Evolutionary conservation across 2,329 filamentous ascomycete species (phyloP), one percentile per base, ranked within the genome.

Genomic region (Colletotrichum musicola): DNA sequence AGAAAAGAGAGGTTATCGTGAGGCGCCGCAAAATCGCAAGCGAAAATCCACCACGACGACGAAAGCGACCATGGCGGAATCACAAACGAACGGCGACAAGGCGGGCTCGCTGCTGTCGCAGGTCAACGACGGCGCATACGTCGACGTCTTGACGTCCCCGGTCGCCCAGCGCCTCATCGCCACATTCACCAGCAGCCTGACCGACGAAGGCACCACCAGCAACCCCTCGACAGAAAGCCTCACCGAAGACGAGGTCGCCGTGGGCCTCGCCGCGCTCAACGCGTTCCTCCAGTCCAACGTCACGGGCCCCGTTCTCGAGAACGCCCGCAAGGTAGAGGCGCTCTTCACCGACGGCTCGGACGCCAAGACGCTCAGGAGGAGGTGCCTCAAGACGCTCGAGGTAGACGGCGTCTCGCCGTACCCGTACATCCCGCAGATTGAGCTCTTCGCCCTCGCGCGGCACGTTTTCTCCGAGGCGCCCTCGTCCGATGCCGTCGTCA

Each of bases 351-450:
- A 81, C 30, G 77, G 85, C 4, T 53, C 47, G 4, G 20, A 18
- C 16, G 20, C 62, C 46, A 62, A 62, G 46, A 42, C 20, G 16
- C 74, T 90, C 16, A 84, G 87, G 62, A 84, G 85, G 70, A 79
- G 85, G n/a, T 57, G 63, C 6, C 44, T 64, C 4, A 56, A 49
- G 18, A 88, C 88, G 16, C 84, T 98, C 9, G 89, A 91, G 25
- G 85, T 94, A 0, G 96, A 99, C 77, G 96, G 96, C 12, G 91
- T 97, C 53, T 91, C 93, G 0, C 92, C 93, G 0, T 99, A 98
- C 79, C 89, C 91, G 55, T 86, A 97, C 66, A 94, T 94, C 20
- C 94, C 95, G 0, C 88, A 92, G 72, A 85, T 97, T 14, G 94
- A 98, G 76, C 85, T 98, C 1, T 92, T 98, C 71, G 91, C 90